Conservation (phyloP, 305 asterid genomes). For the Fraxinus baroniana region DNA sequence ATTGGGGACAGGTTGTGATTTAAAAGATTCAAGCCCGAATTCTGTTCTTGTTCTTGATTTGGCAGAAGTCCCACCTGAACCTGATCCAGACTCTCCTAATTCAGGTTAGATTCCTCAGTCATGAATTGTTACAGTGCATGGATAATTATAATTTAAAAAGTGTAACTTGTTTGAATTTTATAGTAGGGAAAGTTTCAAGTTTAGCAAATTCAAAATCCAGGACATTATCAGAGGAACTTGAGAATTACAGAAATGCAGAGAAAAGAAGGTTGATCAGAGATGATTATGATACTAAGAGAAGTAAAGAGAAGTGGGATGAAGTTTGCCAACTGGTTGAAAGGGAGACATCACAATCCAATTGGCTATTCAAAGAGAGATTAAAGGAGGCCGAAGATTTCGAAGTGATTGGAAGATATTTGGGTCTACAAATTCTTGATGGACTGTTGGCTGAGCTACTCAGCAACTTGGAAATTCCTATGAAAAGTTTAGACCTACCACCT, state of each 20-base stretch:
- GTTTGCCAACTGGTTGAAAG: constrained; percentile 41
- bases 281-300: constrained; percentile 15
- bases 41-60: constrained; percentile 70
- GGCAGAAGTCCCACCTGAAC: constrained; percentile 35
- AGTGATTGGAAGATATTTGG: constrained; percentile 43
- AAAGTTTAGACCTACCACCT: not conserved
- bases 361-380: constrained; percentile 35
- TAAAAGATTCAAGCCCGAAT: constrained; percentile 68
- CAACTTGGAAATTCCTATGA: constrained; percentile 6
- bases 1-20: constrained; percentile 34
- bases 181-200: constrained; percentile 42
- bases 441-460: constrained; percentile 44
- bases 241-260: constrained; percentile 34
- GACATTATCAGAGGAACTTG: constrained; percentile 58
- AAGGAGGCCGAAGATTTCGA: constrained; percentile 24
- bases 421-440: constrained; percentile 42
- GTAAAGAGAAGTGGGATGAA: constrained; percentile 36
- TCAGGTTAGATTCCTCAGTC: constrained; percentile 42
- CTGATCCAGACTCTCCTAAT: constrained; percentile 33
- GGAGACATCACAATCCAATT: constrained; percentile 37
- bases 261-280: constrained; percentile 3
- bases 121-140: not conserved
- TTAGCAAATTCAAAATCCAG: constrained; percentile 47
- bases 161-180: not conserved
- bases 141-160: not conserved